These are phyloP conservation scores for Salix purpurea DNA, from an alignment of 345 rosid species.

Conservation along the genomic window DNA sequence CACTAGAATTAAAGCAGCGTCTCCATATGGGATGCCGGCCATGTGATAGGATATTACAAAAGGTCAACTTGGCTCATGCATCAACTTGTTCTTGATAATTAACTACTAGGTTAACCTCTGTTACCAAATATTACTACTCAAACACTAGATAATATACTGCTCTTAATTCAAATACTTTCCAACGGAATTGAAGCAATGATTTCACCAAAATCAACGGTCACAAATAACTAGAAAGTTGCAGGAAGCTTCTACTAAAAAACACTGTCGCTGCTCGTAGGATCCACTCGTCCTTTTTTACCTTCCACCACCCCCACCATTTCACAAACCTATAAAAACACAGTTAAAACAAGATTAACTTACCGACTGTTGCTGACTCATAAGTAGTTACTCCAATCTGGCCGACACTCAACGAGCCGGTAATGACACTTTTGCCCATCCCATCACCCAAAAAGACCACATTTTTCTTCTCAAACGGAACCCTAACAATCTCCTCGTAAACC, in stretches of 20 bases:
- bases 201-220: too few species aligned
- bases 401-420: conserved; percentile 52
- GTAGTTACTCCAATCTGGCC: conserved; percentile 65
- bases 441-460: conserved; percentile 83
- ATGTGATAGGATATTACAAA: background rate
- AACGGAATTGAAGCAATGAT: too few species aligned
- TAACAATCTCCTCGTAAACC: conserved; percentile 67
- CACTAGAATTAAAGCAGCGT: background rate
- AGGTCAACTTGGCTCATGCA: background rate
- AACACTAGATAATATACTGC: background rate
- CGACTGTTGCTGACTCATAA: conserved; percentile 72
- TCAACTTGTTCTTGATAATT: background rate
- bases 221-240: too few species aligned
- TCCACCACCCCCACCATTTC: too few species aligned
- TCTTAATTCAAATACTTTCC: background rate
- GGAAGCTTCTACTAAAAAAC: too few species aligned
- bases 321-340: too few species aligned
- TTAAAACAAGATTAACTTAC: conserved; percentile 31
- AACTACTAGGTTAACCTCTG: background rate
- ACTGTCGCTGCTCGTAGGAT: too few species aligned
- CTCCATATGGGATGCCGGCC: background rate
- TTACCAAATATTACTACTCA: background rate
- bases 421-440: conserved; percentile 77
- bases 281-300: too few species aligned
- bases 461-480: conserved; percentile 68